Conservation (phyloP, 164 flowering plant genomes). For the Amborella trichopoda region DNA sequence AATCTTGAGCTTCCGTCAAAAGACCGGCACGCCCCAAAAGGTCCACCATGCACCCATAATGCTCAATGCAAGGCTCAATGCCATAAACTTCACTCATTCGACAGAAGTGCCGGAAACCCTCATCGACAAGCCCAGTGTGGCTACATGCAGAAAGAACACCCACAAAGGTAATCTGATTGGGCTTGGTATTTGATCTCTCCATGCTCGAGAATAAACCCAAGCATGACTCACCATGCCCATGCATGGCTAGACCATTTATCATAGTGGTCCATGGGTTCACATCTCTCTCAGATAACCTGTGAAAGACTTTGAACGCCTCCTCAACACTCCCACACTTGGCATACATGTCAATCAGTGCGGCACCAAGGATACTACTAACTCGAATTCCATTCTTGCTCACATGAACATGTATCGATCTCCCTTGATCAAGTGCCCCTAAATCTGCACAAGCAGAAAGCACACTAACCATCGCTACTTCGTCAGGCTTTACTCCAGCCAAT, state of each 20-base stretch:
- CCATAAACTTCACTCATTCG: background rate
- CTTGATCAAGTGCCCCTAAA: constrained; percentile 1
- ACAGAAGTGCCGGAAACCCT: constrained; percentile 4
- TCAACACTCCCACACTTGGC: constrained; percentile 21
- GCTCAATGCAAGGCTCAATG: constrained; percentile 5
- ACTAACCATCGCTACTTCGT: constrained; percentile 4
- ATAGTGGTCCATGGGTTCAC: constrained; percentile 9
- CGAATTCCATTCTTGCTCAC: background rate
- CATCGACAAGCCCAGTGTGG: constrained; percentile 8
- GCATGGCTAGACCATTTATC: constrained; percentile 5
- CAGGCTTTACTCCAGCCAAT: constrained; percentile 1
- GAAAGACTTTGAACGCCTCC: background rate
- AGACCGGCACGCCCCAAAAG: constrained; percentile 10
- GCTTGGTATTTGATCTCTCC: constrained; percentile 2
- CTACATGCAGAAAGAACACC: constrained; percentile 9
- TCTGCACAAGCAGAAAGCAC: constrained; percentile 6
- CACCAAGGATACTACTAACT: background rate
- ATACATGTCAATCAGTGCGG: constrained; percentile 19
- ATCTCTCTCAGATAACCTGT: background rate
- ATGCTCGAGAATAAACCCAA: constrained; percentile 1
- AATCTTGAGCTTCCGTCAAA: constrained; percentile 7
- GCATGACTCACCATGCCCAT: constrained; percentile 5
- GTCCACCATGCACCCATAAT: constrained; percentile 13
- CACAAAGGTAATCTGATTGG: constrained; percentile 9
- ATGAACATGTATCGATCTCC: background rate